Evolutionary conservation across 495 filamentous ascomycete species (phyloP).

Genomic region (Saxophila tyrrhenica): DNA sequence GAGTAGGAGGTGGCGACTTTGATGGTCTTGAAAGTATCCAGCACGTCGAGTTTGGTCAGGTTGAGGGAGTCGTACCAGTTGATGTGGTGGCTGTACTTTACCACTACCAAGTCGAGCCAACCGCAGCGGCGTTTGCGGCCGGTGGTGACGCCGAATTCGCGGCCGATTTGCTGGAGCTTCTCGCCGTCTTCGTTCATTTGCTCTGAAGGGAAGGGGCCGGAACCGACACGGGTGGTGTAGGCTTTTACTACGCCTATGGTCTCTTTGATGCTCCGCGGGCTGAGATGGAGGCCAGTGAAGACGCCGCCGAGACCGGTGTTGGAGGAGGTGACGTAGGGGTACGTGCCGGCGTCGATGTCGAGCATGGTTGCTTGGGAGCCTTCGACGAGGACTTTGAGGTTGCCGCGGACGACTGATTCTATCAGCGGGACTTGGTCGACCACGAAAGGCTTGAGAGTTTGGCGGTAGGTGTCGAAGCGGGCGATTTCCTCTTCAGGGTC

Average conservation of each 20-base stretch:
- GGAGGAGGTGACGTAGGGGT: slow-evolving; percentile 71
- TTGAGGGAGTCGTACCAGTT: slow-evolving; percentile 49
- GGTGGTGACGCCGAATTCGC: slow-evolving; percentile 72
- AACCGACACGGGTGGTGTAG: slow-evolving; percentile 54
- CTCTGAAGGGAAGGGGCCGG: slow-evolving; percentile 79
- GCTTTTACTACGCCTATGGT: slow-evolving; percentile 86
- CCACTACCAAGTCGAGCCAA: slow-evolving; percentile 82
- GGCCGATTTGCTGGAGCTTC: slow-evolving; percentile 50
- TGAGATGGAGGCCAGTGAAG: slow-evolving; percentile 57
- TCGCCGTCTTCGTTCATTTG: slow-evolving; percentile 55
- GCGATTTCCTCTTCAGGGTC: slow-evolving; percentile 71
- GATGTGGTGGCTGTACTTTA: slow-evolving; percentile 49
- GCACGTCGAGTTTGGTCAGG: slow-evolving; percentile 79
- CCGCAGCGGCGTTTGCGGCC: slow-evolving; percentile 76
- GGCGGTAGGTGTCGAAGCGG: slow-evolving; percentile 57
- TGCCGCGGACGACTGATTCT: slow-evolving; percentile 42
- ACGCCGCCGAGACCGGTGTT: slow-evolving; percentile 50
- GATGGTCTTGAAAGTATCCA: slow-evolving; percentile 73
- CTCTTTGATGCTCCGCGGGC: slow-evolving; percentile 42
- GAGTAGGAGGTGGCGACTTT: slow-evolving; percentile 67
- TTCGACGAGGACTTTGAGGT: slow-evolving; percentile 64
- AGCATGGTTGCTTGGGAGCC: slow-evolving; percentile 83
- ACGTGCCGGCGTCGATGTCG: slow-evolving; percentile 64
- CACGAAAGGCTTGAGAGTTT: slow-evolving; percentile 53
- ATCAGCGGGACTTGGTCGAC: slow-evolving; percentile 58